Base-by-base conservation (phyloP, 345 rosid genomes). In the Atalantia buxifolia region DNA sequence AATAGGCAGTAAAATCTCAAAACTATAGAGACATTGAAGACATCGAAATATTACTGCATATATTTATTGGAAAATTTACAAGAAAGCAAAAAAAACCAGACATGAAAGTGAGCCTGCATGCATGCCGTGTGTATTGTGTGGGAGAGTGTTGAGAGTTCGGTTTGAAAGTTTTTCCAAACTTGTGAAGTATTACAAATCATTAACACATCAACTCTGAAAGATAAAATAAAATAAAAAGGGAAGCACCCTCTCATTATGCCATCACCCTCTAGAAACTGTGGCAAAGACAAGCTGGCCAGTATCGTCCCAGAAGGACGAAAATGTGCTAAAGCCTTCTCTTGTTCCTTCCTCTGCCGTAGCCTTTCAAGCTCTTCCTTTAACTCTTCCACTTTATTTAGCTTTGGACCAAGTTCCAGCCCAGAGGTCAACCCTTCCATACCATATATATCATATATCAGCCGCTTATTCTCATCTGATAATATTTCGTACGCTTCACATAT, bases 401-500 rank as follows among this genome's bases (percentile, higher is more conserved):
- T 89, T 10, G 94, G 88, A 67, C 97, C 96, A 74, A 97, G 97
- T 86, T 97, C 98, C 85, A 97, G 77, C 60, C 98, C 98, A 53
- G 96, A 91, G 63, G 63, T 79, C 85, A 97, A 55, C 53, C 98
- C 99, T 87, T 94, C 99, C 97, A 94, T 89, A 27, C 98, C 99
- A 82, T 97, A 94, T 57, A 97, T 86, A 61, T 94, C 98, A 87
- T 97, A 97, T 68, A 93, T 89, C 50, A 84, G 83, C 89, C 98
- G 87, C 81, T 89, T 97, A 76, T 76, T 82, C 85, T 92, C 99
- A 81, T 97, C 93, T 0, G 98, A 85, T 71, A 97, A 79, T 78
- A 97, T 89, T 79, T 97, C 98, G 50, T 93, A 93, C 0, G 98
- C 99, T 90, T 94, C 89, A 75, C 98, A 87, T 77, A 97, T 97